Evolutionary conservation across 805 yeast species (phyloP).

Genomic region (Spathaspora gorwiae): DNA sequence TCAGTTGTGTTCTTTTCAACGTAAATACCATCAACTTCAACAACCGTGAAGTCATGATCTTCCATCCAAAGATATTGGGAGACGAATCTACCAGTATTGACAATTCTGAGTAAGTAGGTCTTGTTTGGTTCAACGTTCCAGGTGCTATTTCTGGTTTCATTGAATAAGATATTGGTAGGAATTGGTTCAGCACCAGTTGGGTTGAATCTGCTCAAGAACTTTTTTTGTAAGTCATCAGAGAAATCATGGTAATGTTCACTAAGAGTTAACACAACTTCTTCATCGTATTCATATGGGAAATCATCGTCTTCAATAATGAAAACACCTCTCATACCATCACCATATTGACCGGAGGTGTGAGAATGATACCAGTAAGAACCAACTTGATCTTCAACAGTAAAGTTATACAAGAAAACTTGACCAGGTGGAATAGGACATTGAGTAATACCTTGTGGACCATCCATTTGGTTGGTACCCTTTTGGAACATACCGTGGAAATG

Average conservation of each 20-base stretch:
- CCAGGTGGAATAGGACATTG: conserved; percentile 93
- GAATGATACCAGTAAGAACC: conserved; percentile 99
- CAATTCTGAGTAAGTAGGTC: conserved; percentile 60
- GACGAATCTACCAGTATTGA: conserved; percentile 67
- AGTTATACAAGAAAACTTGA: conserved; percentile 72
- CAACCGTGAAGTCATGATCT: conserved; percentile 37
- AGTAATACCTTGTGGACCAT: conserved; percentile 83
- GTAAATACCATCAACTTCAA: conserved; percentile 47
- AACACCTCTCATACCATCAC: conserved; percentile 86
- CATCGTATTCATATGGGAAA: conserved; percentile 56
- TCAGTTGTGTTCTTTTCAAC: conserved; percentile 55
- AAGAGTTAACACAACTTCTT: conserved; percentile 53
- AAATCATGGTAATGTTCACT: conserved; percentile 63
- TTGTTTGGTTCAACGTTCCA: conserved; percentile 53
- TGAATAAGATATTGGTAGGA: conserved; percentile 62
- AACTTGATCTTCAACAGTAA: conserved; percentile 70
- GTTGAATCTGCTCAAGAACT: conserved; percentile 59
- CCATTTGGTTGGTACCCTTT: conserved; percentile 71
- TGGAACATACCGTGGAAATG: conserved; percentile 96
- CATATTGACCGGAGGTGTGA: conserved; percentile 83
- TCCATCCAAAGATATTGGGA: conserved; percentile 50
- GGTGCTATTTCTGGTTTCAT: conserved; percentile 57
- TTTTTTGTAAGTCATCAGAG: conserved; percentile 40
- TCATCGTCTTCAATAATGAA: conserved; percentile 68
- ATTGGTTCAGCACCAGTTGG: conserved; percentile 87